A percentile compares a stretch with the other conserved stretches of the same genome.
These are phyloP conservation scores for Starmerella tilneyi DNA, from an alignment of 805 yeast species.

Conservation along the genomic window DNA sequence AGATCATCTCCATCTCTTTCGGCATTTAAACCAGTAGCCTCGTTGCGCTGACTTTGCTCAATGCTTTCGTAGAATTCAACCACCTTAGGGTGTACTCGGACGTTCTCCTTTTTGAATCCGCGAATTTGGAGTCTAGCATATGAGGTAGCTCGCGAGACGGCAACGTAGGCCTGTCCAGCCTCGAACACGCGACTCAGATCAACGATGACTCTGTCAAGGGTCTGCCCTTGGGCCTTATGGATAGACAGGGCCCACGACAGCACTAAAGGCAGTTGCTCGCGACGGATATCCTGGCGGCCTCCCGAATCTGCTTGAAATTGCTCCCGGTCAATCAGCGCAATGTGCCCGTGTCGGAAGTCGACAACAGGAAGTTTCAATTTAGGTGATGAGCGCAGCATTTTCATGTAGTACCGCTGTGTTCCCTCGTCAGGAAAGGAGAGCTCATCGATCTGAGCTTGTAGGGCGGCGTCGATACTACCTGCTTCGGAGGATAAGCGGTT, in stretches of 20 bases:
- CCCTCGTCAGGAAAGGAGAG: constrained; percentile 13
- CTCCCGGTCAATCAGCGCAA: constrained; percentile 16
- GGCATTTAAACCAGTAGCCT: not conserved
- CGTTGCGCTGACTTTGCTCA: constrained; percentile 3
- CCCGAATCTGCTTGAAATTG: constrained; percentile 17
- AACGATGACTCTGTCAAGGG: constrained; percentile 62
- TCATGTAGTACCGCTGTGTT: not conserved
- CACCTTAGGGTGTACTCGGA: constrained; percentile 65
- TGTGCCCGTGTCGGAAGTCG: constrained; percentile 20
- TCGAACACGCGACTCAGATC: constrained; percentile 72
- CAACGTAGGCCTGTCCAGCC: constrained; percentile 93
- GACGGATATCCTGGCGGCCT: constrained; percentile 42
- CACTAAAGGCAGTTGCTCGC: constrained; percentile 74
- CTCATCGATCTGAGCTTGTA: constrained; percentile 12
- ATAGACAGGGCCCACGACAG: constrained; percentile 93
- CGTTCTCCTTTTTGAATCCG: constrained; percentile 54
- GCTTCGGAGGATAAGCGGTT: constrained; percentile 6
- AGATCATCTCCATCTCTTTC: not conserved
- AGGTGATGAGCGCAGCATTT: constrained; percentile 13
- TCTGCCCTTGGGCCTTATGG: constrained; percentile 93
- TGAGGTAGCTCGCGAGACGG: constrained; percentile 79
- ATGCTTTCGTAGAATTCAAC: constrained; percentile 46
- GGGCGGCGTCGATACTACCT: constrained; percentile 2
- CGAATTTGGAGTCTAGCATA: constrained; percentile 71
- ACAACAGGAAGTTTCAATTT: constrained; percentile 20